Evolutionary conservation across 805 yeast genomes (phyloP).

Genomic region (Nakazawaea wickerhamii): DNA sequence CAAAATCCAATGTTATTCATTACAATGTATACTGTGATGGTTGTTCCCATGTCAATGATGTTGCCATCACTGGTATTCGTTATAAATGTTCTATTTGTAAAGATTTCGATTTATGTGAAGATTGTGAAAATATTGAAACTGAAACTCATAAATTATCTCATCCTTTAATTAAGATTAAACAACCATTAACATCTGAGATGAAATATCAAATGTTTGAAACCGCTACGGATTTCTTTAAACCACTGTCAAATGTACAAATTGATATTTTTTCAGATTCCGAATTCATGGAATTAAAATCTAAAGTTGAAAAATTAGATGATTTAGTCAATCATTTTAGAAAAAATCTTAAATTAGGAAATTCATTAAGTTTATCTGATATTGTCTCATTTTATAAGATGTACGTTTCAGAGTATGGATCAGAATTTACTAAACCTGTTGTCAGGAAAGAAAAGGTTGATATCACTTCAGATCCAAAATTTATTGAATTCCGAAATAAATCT

Average conservation of each 20-base stretch:
- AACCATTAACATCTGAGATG: constrained; percentile 1
- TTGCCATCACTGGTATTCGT: constrained; percentile 40
- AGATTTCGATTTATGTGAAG: constrained; percentile 48
- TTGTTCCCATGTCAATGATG: constrained; percentile 18
- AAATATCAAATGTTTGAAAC: neutral
- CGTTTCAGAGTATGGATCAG: neutral
- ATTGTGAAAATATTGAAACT: constrained; percentile 27
- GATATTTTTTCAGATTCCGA: neutral
- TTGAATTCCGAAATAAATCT: constrained; percentile 6
- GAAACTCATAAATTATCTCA: constrained; percentile 21
- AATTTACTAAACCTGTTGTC: neutral
- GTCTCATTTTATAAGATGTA: constrained; percentile 2
- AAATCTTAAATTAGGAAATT: constrained; percentile 4
- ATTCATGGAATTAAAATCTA: constrained; percentile 5
- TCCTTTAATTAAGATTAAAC: constrained; percentile 23
- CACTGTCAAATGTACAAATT: neutral
- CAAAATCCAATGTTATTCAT: constrained; percentile 14
- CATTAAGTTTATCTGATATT: neutral
- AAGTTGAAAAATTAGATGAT: neutral
- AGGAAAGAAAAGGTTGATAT: neutral
- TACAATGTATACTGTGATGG: constrained; percentile 25
- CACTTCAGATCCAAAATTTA: constrained; percentile 2
- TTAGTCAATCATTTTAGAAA: constrained; percentile 1
- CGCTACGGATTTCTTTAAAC: neutral
- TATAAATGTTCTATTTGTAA: constrained; percentile 47